These are phyloP conservation scores for Arabidopsis suecica DNA, from an alignment of 345 rosid species.

Conservation along the genomic window DNA sequence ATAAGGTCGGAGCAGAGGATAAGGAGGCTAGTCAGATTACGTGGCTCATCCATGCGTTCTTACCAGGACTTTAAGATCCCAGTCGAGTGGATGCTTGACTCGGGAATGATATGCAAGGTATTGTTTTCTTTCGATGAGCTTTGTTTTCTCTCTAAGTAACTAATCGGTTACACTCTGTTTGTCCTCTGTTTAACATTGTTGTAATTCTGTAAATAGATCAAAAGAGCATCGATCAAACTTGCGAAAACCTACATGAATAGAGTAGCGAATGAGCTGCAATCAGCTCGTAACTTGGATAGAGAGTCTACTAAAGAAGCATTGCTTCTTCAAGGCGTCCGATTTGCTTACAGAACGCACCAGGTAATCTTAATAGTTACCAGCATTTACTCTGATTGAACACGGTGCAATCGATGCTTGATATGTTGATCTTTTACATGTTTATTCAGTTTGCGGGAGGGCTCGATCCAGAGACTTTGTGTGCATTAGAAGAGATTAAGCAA, in stretches of 20 bases:
- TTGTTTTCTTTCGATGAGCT: not conserved
- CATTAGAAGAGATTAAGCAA: slow-evolving; percentile 81
- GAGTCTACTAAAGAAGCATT: slow-evolving; percentile 76
- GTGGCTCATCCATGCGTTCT: slow-evolving; percentile 59
- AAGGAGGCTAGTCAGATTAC: slow-evolving; percentile 62
- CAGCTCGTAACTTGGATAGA: slow-evolving; percentile 57
- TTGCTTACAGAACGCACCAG: slow-evolving; percentile 84
- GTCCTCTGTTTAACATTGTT: not conserved
- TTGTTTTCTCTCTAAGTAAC: not conserved
- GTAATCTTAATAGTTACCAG: slow-evolving; percentile 43
- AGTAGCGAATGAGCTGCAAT: slow-evolving; percentile 74
- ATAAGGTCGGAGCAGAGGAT: slow-evolving; percentile 76
- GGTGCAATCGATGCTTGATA: slow-evolving; percentile 4
- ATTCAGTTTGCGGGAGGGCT: slow-evolving; percentile 86
- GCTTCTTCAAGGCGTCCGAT: slow-evolving; percentile 81
- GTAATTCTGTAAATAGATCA: slow-evolving; percentile 59
- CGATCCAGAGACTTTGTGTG: slow-evolving; percentile 83
- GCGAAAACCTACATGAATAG: slow-evolving; percentile 80
- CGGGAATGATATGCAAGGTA: slow-evolving; percentile 72
- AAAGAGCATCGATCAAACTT: slow-evolving; percentile 70
- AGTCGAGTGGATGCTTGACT: slow-evolving; percentile 87
- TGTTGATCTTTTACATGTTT: not conserved
- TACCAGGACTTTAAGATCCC: slow-evolving; percentile 78
- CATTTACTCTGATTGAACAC: not conserved
- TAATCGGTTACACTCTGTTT: not conserved